These are phyloP conservation scores for Ustilago loliicola DNA, from an alignment of 1,284 basidiomycete species.

Conservation along the genomic window DNA sequence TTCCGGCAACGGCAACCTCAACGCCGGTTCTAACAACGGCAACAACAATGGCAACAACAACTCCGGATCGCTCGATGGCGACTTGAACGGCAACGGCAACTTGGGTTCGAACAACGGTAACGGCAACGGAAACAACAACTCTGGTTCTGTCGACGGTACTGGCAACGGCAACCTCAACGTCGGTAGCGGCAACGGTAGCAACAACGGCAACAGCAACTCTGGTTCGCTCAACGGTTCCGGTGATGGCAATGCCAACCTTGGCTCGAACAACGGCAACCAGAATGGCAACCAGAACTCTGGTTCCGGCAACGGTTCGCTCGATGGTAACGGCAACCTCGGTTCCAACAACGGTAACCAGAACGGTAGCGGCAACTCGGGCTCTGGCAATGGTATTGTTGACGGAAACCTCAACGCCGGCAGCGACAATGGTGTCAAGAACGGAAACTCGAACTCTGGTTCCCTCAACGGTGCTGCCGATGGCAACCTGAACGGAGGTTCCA, in stretches of 20 bases:
- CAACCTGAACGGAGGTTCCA: conserved; percentile 23
- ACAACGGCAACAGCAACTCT: conserved; percentile 31
- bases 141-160: conserved; percentile 15
- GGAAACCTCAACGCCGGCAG: conserved; percentile 17
- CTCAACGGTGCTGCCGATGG: conserved; percentile 14
- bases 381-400: conserved; percentile 8
- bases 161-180: conserved; percentile 18
- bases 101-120: conserved; percentile 11
- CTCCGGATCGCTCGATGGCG: conserved; percentile 10
- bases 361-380: conserved; percentile 22
- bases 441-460: conserved; percentile 18
- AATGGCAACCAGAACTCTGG: conserved; percentile 29
- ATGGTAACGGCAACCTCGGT: conserved; percentile 29
- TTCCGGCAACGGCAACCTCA: conserved; percentile 17
- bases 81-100: conserved; percentile 15
- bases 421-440: conserved; percentile 14
- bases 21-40: conserved; percentile 17
- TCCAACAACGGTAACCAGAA: conserved; percentile 23
- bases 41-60: conserved; percentile 17
- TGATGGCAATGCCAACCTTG: conserved; percentile 11
- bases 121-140: conserved; percentile 17
- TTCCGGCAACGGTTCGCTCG: conserved; percentile 9
- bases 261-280: conserved; percentile 26
- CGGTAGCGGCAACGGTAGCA: conserved; percentile 21
- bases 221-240: conserved; percentile 13